Evolutionary conservation across 192 early-diverging fungal species (phyloP).

Genomic region (Fimicolochytrium jonesii): DNA sequence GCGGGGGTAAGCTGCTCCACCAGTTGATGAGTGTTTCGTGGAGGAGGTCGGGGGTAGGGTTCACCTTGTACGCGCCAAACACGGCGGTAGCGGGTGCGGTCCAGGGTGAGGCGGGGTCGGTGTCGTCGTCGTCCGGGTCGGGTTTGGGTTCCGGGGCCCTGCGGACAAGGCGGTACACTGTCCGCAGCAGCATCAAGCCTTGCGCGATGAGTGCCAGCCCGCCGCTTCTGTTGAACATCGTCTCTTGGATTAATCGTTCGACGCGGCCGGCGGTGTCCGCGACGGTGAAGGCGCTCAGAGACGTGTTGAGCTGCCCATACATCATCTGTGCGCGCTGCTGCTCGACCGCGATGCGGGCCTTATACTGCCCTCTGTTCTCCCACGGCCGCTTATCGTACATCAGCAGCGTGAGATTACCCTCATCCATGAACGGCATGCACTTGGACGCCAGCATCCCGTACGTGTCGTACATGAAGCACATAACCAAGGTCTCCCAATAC

Average conservation of each 20-base stretch:
- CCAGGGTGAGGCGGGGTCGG: not conserved
- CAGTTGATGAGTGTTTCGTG: constrained; percentile 19
- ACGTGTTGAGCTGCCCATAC: too few species aligned
- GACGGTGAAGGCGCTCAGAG: not conserved
- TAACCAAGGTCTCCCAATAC: too few species aligned
- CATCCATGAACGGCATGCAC: too few species aligned
- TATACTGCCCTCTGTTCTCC: too few species aligned
- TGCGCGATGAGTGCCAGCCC: constrained; percentile 6
- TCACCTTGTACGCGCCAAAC: not conserved
- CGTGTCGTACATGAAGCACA: too few species aligned
- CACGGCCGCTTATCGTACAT: too few species aligned
- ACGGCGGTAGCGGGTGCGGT: not conserved
- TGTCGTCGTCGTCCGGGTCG: constrained; percentile 1
- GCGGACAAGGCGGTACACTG: constrained; percentile 6
- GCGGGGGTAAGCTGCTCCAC: constrained; percentile 2
- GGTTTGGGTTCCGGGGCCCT: not conserved
- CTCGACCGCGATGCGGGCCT: too few species aligned
- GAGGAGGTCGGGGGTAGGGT: not conserved
- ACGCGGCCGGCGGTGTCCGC: not conserved
- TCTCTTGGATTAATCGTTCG: too few species aligned
- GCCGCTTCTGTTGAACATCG: too few species aligned
- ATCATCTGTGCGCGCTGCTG: too few species aligned
- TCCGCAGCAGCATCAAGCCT: constrained; percentile 1
- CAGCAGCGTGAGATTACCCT: too few species aligned
- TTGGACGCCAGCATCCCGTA: too few species aligned